Base-by-base conservation (phyloP, 345 rosid genomes). In the Salix koriyanagi region DNA sequence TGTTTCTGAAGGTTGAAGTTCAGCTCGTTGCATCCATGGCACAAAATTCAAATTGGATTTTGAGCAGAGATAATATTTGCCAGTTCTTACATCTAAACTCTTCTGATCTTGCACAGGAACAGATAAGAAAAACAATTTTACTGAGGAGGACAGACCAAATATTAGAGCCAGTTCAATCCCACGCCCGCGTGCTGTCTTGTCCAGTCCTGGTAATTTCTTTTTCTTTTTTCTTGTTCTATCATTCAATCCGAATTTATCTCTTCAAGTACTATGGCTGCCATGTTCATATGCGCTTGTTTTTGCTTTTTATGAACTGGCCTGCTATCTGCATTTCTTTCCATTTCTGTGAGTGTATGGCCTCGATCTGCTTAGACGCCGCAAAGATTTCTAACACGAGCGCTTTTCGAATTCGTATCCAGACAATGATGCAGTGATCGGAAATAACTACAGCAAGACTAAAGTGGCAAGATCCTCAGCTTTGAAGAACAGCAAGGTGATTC, bases 121-220 rank as follows among this genome's bases (percentile, higher is more conserved):
- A 62, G 89, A 83, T 65, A 86, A 79, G 68, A 83, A 79, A 36
- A 75, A 80, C 60, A 60, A 34, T 58, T 30, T 54, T 4, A 79
- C 77, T 19, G 87, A 81, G 74, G 84, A 79, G 41, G 73, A 80
- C 23, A 86, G 73, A 81, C 87, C 84, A 72, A 85, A 84, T n/a
- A 81, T 86, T 28, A 84, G 88, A 78, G 88, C 87, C 69, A 50
- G 86, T 83, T 52, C 85, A 39, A 75, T 88, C 71, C 86, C 78
- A 10, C 94, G 90, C 13, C 94, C 92, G 13, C 90, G 95, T 54
- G 95, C 95, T 76, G 88, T 91, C 62, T 30, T 89, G 69, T 91
- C 95, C 30, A 91, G 95, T 80, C 92, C 90, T 25, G 88, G 95
- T 89, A 82, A 80, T 65, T 79, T 19, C 21, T 11, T 34, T 67